Conservation (phyloP, 345 rosid genomes). For the Stellera chamaejasme region DNA sequence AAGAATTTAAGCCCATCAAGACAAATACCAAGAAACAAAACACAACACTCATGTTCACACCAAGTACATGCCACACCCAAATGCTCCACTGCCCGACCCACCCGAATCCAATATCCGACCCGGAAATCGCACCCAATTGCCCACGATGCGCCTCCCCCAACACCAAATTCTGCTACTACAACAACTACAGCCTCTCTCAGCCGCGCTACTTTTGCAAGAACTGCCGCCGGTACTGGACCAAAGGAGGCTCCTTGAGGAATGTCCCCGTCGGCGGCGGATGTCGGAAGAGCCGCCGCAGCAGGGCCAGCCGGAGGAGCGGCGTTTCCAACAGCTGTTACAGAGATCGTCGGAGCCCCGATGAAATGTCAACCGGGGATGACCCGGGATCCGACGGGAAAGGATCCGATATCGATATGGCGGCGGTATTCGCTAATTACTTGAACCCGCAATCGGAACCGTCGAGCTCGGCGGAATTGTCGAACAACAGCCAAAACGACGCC, state of each 20-base stretch:
- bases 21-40: background rate
- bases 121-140: conserved; percentile 55
- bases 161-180: conserved; percentile 92
- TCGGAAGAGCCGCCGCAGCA: conserved; percentile 56
- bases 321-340: conserved; percentile 8
- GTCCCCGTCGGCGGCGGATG: conserved; percentile 88
- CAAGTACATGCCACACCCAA: conserved; percentile 1
- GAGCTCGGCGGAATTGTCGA: conserved; percentile 14
- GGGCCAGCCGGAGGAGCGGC: conserved; percentile 22
- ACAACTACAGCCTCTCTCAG: conserved; percentile 88
- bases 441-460: conserved; percentile 17
- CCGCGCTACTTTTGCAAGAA: conserved; percentile 82
- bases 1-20: background rate
- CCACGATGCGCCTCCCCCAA: conserved; percentile 86
- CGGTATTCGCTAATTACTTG: conserved; percentile 65
- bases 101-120: conserved; percentile 17
- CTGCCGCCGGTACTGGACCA: conserved; percentile 86
- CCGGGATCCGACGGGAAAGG: conserved; percentile 7
- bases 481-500: conserved; percentile 9
- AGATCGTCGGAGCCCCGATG: conserved; percentile 12
- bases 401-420: conserved; percentile 61
- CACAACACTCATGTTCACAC: conserved; percentile 14
- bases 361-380: conserved; percentile 11
- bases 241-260: conserved; percentile 79
- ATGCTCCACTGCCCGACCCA: conserved; percentile 15